Evolutionary conservation across 202 grass and related monocot genomes (phyloP).

Genomic region (Brachypodium distachyon): DNA sequence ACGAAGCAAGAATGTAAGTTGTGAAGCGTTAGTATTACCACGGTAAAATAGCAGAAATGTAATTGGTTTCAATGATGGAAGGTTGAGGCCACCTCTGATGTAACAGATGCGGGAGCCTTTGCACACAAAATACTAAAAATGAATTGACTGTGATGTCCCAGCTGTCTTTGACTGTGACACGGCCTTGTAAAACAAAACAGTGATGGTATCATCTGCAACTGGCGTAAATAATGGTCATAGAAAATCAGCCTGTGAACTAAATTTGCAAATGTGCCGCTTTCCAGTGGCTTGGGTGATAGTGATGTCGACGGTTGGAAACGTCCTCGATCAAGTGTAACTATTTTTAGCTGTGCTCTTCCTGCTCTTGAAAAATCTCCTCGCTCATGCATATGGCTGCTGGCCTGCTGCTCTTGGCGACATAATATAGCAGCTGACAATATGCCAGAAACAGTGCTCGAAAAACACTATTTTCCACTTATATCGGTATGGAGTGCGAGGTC

Average conservation of each 20-base stretch:
- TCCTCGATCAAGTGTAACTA: background rate
- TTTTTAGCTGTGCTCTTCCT: background rate
- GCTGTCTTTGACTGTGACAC: background rate
- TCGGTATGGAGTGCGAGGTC: background rate
- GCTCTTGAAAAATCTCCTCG: background rate
- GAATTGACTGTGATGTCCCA: conserved; percentile 11
- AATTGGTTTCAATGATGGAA: conserved; percentile 3
- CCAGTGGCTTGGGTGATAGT: too few species aligned
- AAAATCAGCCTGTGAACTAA: too few species aligned
- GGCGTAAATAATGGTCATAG: too few species aligned
- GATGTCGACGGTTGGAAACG: background rate
- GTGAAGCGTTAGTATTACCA: conserved; percentile 1
- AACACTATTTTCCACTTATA: background rate
- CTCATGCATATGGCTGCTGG: background rate
- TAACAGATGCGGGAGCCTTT: conserved; percentile 26
- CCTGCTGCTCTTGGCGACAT: background rate
- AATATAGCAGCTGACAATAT: background rate
- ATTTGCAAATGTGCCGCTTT: too few species aligned
- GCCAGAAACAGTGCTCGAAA: background rate
- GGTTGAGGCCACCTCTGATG: background rate
- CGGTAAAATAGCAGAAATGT: conserved; percentile 13
- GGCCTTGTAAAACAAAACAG: background rate
- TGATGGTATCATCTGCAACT: too few species aligned
- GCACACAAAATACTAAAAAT: background rate
- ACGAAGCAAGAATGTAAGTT: conserved; percentile 16